A percentile compares a stretch with the other conserved stretches of the same genome.
These are phyloP conservation scores for Delonix regia DNA, from an alignment of 306 rosid species.

Conservation along the genomic window DNA sequence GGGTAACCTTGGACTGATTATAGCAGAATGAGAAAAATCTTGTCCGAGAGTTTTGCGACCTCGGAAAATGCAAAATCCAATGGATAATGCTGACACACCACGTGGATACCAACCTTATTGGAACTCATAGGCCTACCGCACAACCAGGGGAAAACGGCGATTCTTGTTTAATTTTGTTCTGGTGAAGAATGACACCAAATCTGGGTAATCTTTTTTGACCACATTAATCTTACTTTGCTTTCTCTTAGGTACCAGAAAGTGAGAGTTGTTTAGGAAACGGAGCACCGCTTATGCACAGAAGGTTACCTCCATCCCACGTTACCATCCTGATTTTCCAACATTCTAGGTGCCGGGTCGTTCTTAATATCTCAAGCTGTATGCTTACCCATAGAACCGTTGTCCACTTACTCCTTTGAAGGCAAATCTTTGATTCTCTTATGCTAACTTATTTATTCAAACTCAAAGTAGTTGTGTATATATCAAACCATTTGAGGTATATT, in stretches of 20 bases:
- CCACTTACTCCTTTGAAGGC: conserved; percentile 12
- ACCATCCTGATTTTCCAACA: not conserved
- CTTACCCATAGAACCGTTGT: conserved; percentile 1
- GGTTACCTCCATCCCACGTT: not conserved
- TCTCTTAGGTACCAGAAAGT: not conserved
- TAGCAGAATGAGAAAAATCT: not conserved
- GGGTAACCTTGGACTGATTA: not conserved
- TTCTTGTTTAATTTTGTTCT: not conserved
- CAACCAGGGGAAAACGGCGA: conserved; percentile 1
- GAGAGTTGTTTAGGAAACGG: not conserved
- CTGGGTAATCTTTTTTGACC: not conserved
- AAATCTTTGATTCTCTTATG: conserved; percentile 11
- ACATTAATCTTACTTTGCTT: not conserved
- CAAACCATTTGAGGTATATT: conserved; percentile 23
- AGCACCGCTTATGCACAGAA: not conserved
- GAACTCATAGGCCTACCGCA: not conserved
- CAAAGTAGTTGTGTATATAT: not conserved
- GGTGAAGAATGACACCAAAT: not conserved
- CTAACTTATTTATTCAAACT: not conserved
- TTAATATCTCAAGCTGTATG: not conserved
- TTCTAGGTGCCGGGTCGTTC: conserved; percentile 1
- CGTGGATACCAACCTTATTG: not conserved
- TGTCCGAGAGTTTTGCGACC: not conserved
- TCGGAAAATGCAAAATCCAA: not conserved
- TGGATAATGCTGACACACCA: not conserved